Conservation (phyloP, 805 yeast genomes). For the Ogataea nakhonphanomensis region DNA sequence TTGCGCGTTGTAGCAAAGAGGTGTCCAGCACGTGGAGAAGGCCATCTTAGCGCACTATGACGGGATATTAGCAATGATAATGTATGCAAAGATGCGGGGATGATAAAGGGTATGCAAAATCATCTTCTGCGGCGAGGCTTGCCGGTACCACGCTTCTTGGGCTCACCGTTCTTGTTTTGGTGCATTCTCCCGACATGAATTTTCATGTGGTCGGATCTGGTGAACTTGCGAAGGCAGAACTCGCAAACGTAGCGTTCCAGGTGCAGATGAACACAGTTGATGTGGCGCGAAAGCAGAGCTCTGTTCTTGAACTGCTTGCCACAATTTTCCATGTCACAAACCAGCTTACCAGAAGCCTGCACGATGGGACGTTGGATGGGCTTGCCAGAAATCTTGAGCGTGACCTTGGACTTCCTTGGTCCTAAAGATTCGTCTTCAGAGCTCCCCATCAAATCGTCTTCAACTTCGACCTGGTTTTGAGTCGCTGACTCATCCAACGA, state of each 20-base stretch:
- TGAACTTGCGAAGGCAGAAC: slow-evolving; percentile 57
- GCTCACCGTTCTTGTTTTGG: slow-evolving; percentile 11
- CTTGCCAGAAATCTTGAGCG: slow-evolving; percentile 12
- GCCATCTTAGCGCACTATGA: neutral
- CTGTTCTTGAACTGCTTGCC: slow-evolving; percentile 51
- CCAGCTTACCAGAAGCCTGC: slow-evolving; percentile 31
- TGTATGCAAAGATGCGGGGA: slow-evolving; percentile 6
- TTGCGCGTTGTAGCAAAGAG: slow-evolving; percentile 2
- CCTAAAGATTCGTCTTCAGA: neutral
- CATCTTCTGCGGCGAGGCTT: slow-evolving; percentile 12
- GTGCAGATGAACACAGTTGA: slow-evolving; percentile 56
- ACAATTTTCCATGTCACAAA: slow-evolving; percentile 35
- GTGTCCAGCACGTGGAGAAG: neutral
- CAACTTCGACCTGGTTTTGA: neutral
- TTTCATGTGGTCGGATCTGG: slow-evolving; percentile 63
- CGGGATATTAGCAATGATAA: neutral
- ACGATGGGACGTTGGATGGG: slow-evolving; percentile 1
- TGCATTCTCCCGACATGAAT: slow-evolving; percentile 54
- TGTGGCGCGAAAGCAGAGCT: slow-evolving; percentile 66
- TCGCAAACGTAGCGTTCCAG: slow-evolving; percentile 54
- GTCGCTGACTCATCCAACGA: slow-evolving; percentile 4
- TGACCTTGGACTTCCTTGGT: slow-evolving; percentile 2
- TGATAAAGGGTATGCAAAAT: neutral
- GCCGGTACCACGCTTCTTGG: slow-evolving; percentile 4
- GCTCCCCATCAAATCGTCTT: neutral